Evolutionary conservation across 345 rosid genomes (phyloP).

Genomic region (Euphorbia pulcherrima): DNA sequence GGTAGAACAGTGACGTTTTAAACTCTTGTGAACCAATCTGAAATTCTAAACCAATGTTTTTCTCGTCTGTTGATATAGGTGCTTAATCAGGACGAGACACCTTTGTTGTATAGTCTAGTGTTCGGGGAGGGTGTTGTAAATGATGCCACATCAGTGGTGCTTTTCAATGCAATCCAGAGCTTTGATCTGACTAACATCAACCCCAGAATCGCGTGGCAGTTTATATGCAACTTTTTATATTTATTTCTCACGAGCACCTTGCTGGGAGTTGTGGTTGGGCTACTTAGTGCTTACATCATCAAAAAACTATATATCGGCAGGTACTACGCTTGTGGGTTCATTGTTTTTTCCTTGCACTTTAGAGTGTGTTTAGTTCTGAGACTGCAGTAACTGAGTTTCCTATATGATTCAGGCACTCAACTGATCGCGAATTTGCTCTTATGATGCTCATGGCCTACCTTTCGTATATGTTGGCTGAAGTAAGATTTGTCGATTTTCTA

Average conservation of each 20-base stretch:
- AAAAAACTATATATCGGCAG: slow-evolving; percentile 88
- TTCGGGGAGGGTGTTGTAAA: slow-evolving; percentile 98
- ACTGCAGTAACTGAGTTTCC: no score
- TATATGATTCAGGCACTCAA: slow-evolving; percentile 57
- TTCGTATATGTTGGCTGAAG: slow-evolving; percentile 90
- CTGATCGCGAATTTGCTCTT: slow-evolving; percentile 91
- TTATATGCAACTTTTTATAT: slow-evolving; percentile 69
- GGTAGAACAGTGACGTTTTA: no score
- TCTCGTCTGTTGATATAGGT: no score
- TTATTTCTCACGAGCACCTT: slow-evolving; percentile 72
- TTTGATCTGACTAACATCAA: slow-evolving; percentile 68
- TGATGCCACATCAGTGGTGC: slow-evolving; percentile 96
- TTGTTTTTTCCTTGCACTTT: no score
- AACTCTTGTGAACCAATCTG: no score
- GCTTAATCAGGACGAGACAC: slow-evolving; percentile 91
- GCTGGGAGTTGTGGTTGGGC: slow-evolving; percentile 81
- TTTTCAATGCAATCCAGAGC: slow-evolving; percentile 85
- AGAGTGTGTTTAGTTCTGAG: no score
- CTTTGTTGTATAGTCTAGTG: slow-evolving; percentile 77
- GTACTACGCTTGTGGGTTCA: slow-evolving; percentile 40
- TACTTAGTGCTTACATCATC: slow-evolving; percentile 80
- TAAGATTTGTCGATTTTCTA: slow-evolving; percentile 32
- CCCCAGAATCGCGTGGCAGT: slow-evolving; percentile 47
- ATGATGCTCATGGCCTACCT: slow-evolving; percentile 95
- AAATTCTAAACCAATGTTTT: no score